phyloP scores from a whole-genome alignment of 768 basidiomycete genomes.

The Tricholoma terreum region DNA sequence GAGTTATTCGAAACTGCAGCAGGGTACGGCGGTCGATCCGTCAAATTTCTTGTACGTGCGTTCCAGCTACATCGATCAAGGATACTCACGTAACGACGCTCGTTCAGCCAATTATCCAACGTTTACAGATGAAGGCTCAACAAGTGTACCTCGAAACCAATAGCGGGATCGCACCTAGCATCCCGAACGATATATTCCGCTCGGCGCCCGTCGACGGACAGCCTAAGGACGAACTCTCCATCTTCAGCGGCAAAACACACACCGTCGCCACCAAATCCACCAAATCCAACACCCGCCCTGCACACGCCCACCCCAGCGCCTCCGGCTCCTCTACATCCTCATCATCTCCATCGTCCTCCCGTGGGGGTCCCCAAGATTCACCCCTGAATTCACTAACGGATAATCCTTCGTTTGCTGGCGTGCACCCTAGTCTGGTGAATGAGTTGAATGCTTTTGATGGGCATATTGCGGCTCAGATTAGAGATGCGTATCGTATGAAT shows the following conservation, averaged over 20 bases:
- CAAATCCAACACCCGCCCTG: conserved; percentile 28
- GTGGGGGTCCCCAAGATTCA: conserved; percentile 18
- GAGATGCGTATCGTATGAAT: conserved; percentile 40
- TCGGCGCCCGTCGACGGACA: conserved; percentile 41
- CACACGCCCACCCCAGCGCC: not conserved
- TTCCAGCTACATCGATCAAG: not conserved
- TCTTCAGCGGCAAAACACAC: conserved; percentile 75
- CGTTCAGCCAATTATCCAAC: conserved; percentile 59
- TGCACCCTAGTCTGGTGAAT: conserved; percentile 54
- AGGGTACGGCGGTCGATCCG: conserved; percentile 58
- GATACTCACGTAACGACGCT: not conserved
- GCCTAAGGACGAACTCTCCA: conserved; percentile 63
- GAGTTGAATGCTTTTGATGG: conserved; percentile 58
- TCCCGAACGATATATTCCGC: conserved; percentile 59
- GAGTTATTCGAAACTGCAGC: conserved; percentile 67
- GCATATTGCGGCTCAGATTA: conserved; percentile 48
- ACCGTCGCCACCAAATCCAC: conserved; percentile 44
- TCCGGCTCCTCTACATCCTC: conserved; percentile 8
- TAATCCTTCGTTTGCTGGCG: conserved; percentile 42
- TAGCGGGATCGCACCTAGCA: conserved; percentile 42
- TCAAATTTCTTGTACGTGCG: conserved; percentile 61
- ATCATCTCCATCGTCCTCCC: conserved; percentile 21
- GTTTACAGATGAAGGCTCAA: conserved; percentile 61
- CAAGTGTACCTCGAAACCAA: conserved; percentile 45
- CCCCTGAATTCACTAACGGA: conserved; percentile 30